Conservation (phyloP, 129 eudicot genomes). For the Scalesia atractyloides region DNA sequence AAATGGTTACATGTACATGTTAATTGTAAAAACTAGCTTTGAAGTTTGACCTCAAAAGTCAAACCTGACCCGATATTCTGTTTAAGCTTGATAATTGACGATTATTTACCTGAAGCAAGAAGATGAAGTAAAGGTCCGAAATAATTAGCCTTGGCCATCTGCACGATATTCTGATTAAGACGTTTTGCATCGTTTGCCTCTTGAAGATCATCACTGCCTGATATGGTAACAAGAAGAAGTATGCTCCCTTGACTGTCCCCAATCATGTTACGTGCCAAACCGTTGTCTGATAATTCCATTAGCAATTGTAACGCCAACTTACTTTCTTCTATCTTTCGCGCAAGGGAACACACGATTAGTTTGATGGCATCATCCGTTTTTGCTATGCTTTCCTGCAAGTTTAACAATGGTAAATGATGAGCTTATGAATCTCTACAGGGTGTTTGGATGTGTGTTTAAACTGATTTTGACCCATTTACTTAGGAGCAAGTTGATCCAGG, state of each 20-base stretch:
- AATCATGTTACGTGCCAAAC: slow-evolving; percentile 34
- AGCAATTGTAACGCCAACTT: slow-evolving; percentile 52
- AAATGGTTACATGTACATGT: not conserved
- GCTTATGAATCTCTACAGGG: not conserved
- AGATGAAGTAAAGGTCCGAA: slow-evolving; percentile 49
- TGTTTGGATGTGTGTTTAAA: not conserved
- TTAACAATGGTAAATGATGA: not conserved
- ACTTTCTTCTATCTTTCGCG: slow-evolving; percentile 51
- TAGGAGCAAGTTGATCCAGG: not conserved
- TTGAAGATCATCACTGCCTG: slow-evolving; percentile 46
- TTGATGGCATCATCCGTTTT: slow-evolving; percentile 39
- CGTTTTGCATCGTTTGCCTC: slow-evolving; percentile 49
- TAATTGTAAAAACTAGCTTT: not conserved
- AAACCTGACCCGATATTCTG: not conserved
- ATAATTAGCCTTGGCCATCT: slow-evolving; percentile 55
- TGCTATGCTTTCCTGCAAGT: slow-evolving; percentile 44
- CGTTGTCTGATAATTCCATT: slow-evolving; percentile 43
- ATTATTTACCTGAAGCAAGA: slow-evolving; percentile 48
- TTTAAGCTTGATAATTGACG: not conserved
- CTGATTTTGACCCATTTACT: not conserved
- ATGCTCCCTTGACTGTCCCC: slow-evolving; percentile 53
- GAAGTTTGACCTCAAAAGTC: slow-evolving; percentile 18
- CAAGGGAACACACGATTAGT: slow-evolving; percentile 48
- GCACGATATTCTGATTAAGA: slow-evolving; percentile 46
- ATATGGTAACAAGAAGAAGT: slow-evolving; percentile 55